Base-by-base conservation (phyloP, 2,329 filamentous ascomycete species). In the Colletotrichum sp. region DNA sequence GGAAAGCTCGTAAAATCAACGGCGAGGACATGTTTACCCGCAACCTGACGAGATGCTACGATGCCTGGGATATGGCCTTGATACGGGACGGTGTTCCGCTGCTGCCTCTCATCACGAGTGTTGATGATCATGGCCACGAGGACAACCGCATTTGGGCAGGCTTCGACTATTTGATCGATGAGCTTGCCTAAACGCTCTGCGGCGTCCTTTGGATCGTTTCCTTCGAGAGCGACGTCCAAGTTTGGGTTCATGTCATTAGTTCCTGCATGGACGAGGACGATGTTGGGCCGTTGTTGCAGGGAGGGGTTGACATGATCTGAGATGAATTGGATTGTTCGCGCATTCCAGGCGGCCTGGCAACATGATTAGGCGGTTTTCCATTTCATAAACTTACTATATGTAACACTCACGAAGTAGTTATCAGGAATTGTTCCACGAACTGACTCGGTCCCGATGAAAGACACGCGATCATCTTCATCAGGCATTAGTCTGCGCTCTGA, bases 241-340 rank as follows among this genome's bases (percentile, higher is more conserved):
- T 81, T 78, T 3, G 76, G 74, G 14, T 83, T 84, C 82, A 86
- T 84, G 67, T 86, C 84, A 65, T 86, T 86, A 7, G 84, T 86
- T 2, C 84, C 84, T 2, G 83, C 84, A 34, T 83, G 82, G 3
- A 86, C 70, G 4, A 86, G 80, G 34, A 86, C 78, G 43, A 86
- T 70, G 63, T 85, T 86, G 1, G 84, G 84, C 16, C 75, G 76
- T 36, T 85, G 83, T 12, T 77, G 71, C 12, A 86, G 79, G 1
- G 84, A 85, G 14, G 80, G 73, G 2, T 72, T 78, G 24, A 83
- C 74, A 21, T 84, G 75, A 7, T 85, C 79, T 24, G 77, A 74
- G 10, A 86, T 85, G 72, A 79, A 85, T 48, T 82, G 72, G n/a
- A 85, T 84, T 0, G 84, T 86, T 71, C 82, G 84, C 16, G 83